Evolutionary conservation across 2,329 filamentous ascomycete genomes (phyloP), one percentile per base, ranked within the genome.

Genomic region (Neoascochyta sp.): DNA sequence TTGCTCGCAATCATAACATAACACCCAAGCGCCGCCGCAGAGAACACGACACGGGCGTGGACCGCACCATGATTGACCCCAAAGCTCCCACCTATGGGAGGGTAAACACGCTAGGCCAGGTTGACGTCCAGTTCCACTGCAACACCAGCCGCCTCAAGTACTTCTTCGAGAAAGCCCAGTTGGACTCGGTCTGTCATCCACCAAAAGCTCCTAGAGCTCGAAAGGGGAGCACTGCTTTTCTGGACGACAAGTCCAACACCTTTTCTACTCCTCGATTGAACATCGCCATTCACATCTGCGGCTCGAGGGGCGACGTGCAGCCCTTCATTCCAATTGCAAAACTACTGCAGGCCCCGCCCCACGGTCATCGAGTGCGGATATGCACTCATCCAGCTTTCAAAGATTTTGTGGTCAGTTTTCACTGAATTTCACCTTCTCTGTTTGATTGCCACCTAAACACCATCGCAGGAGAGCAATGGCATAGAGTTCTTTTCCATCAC

Each of bases 251-350:
- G 9, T 16, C 16, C 7, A 23, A 25, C 5, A n/a, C 13, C 19
- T 17, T 33, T 6, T 33, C 31, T 9, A 24, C 28, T 8, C 45
- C 47, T 5, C 30, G 32, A 22, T 18, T 75, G 17, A 74, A 75
- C 34, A 69, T 76, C 23, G 71, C 75, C 1, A 74, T 77, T 29
- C 73, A 76, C 27, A 70, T 76, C 5, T 73, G 76, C 2, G 70
- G 70, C 7, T 67, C 63, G 3, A 62, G 70, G 29, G 74, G 74
- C 5, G 74, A 77, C 47, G 71, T 77, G 2, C 76, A 80, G 34
- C 76, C 76, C 0, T 80, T 80, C 34, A 62, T 80, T 29, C 73
- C 75, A 0, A 64, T 81, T 3, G 76, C 73, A 0, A 69, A 65
- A 21, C 62, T 69, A n/a, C 50, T 80, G 0, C 60, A 50, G 14